A percentile compares a stretch with the other conserved stretches of the same genome.
Conservation (phyloP, 2,329 filamentous ascomycete genomes). For the Apiospora marii region DNA sequence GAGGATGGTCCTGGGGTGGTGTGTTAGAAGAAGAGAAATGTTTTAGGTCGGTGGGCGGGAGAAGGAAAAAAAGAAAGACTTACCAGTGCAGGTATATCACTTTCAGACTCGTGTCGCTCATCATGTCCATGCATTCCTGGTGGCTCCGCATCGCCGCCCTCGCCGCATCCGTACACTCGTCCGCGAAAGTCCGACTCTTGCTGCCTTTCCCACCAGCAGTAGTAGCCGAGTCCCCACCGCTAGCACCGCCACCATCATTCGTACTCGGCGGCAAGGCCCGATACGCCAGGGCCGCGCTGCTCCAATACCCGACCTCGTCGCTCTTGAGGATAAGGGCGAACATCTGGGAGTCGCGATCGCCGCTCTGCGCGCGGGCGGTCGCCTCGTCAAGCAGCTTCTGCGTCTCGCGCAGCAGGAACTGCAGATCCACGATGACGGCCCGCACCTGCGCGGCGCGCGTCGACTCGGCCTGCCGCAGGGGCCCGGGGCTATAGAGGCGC, state of each 20-base stretch:
- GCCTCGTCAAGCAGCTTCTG: conserved; percentile 36
- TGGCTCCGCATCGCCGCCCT: conserved; percentile 51
- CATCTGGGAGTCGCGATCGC: conserved; percentile 38
- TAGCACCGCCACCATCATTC: conserved; percentile 26
- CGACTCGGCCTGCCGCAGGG: conserved; percentile 45
- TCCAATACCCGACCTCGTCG: conserved; percentile 52
- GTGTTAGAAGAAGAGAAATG: background rate
- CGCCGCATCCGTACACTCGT: conserved; percentile 52
- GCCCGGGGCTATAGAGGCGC: conserved; percentile 56
- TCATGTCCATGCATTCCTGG: conserved; percentile 49
- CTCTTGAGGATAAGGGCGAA: conserved; percentile 47
- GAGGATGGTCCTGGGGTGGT: conserved; percentile 49
- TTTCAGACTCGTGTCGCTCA: conserved; percentile 45
- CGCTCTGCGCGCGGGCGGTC: conserved; percentile 27
- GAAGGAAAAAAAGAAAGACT: conserved; percentile 32
- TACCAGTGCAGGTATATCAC: conserved; percentile 55
- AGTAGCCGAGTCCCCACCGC: conserved; percentile 28
- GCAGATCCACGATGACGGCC: conserved; percentile 42
- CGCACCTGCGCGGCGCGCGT: conserved; percentile 45
- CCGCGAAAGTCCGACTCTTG: conserved; percentile 44
- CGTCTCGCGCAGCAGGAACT: conserved; percentile 42
- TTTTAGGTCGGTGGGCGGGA: background rate
- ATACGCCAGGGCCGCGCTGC: conserved; percentile 52
- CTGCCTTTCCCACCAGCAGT: rapidly evolving
- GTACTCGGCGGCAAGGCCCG: conserved; percentile 49